Base-by-base conservation (phyloP, 1,284 basidiomycete species). In the Crepidotus sp. region DNA sequence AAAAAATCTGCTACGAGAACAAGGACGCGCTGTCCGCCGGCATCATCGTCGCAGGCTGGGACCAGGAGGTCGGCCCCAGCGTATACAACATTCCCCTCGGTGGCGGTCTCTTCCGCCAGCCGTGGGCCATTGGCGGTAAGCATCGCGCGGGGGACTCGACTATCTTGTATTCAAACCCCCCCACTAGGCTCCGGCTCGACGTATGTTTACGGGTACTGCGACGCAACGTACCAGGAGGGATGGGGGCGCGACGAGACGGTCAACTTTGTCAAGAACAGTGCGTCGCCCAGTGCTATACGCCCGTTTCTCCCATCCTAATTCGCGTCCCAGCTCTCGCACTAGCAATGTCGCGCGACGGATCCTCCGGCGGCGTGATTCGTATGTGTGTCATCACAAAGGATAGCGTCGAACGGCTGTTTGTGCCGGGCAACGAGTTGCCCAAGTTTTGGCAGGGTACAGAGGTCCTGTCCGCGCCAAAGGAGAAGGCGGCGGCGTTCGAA, bases 31-130 rank as follows among this genome's bases (percentile, higher is more conserved):
- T 98, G 29, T 81, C 75, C 31, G 96, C 96, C 1, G 95, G 96
- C 21, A 97, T 99, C 63, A 98, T 99, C 57, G 93, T 98, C 17
- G 96, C 88, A 11, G 96, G 96, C 0, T 99, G 95, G 93, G 96
- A 99, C 66, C 84, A 83, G 62, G 81, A 91, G 56, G 70, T 70
- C 36, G 95, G 95, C n/a, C 90, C 94, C 0, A 87, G 84, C 50
- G 95, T 98, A 32, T 98, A 92, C 69, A 98, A 97, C 62, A 91
- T 97, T 45, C 93, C 93, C 15, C 73, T 97, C 14, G 93, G 93
- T 33, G 93, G 93, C 45, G 93, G 93, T 29, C 68, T 92, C 41
- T 96, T 97, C 76, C 78, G 86, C 54, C 91, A 94, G 59, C 92
- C 93, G 8, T 97, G 93, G 93, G 90, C 92, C 40, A 97, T 97